Percentiles rank a stretch among this genome's conserved stretches.
phyloP scores from a whole-genome alignment of 768 basidiomycete species.

The Russula emetica region DNA sequence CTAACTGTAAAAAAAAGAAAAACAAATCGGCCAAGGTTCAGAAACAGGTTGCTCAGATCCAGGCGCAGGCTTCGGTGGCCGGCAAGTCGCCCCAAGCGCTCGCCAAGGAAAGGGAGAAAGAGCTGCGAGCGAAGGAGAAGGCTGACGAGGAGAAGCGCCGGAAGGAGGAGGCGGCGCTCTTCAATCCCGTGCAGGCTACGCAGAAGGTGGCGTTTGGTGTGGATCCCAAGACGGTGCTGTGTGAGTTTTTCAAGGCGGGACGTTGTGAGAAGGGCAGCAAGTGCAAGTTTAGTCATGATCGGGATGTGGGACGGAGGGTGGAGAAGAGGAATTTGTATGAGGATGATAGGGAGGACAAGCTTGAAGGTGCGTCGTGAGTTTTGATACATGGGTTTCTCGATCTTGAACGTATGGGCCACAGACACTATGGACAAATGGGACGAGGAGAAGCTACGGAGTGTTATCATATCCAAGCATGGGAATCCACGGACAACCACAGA shows the following conservation, averaged over 20 bases:
- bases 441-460: slow-evolving; percentile 85
- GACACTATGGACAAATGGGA: slow-evolving; percentile 99
- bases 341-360: slow-evolving; percentile 79
- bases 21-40: slow-evolving; percentile 93
- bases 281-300: slow-evolving; percentile 97
- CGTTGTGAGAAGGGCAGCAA: slow-evolving; percentile 89
- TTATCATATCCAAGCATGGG: slow-evolving; percentile 82
- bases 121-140: slow-evolving; percentile 67
- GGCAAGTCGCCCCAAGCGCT: slow-evolving; percentile 79
- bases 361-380: slow-evolving; percentile 44
- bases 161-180: slow-evolving; percentile 80
- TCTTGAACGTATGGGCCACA: slow-evolving; percentile 31
- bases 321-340: slow-evolving; percentile 95
- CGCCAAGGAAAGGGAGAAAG: slow-evolving; percentile 85
- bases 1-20: slow-evolving; percentile 53
- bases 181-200: slow-evolving; percentile 64
- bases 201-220: slow-evolving; percentile 94
- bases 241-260: slow-evolving; percentile 89
- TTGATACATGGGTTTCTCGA: background rate
- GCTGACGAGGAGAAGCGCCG: slow-evolving; percentile 75
- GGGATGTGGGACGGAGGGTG: slow-evolving; percentile 82
- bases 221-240: slow-evolving; percentile 92
- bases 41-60: slow-evolving; percentile 73
- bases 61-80: slow-evolving; percentile 64
- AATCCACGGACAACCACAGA: slow-evolving; percentile 92